Evolutionary conservation across 805 yeast species (phyloP), one percentile per base, ranked within the genome.

Genomic region (Brettanomyces sp.): DNA sequence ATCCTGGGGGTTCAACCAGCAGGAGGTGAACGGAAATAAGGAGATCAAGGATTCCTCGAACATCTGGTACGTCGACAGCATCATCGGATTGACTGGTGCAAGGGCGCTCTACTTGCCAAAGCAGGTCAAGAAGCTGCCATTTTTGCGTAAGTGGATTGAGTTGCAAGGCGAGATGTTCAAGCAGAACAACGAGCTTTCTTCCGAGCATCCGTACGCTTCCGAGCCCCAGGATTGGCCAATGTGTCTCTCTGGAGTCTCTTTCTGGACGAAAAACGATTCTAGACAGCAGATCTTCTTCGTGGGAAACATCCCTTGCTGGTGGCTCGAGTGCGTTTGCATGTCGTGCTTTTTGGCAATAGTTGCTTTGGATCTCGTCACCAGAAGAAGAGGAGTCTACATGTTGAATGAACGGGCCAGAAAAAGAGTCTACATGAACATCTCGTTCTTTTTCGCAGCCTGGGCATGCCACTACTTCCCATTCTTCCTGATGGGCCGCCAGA

Each of bases 201-300:
- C 90, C 13, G 88, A 85, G 24, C 99, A 93, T 66, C 99, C 99
- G 41, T 93, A 86, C 70, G 96, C 97, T 8, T 88, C 97, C 4
- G 81, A 79, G 51, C 99, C 99, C 3, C 76, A 79, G 52, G 69
- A 82, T 6, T 93, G 99, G 99, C 99, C 99, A 18, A 72, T 86
- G 51, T 76, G 93, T 46, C 64, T 83, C 45, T 77, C 86, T 13
- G 99, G 99, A 55, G 97, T 93, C 36, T 88, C 97, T 1, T 93
- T 91, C 73, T 93, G 98, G 97, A 90, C 95, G 39, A 80, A 85
- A 49, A 70, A 73, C 45, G 80, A 74, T 6, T 58, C 64, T 45
- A 75, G 73, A 50, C 70, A 72, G 56, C 99, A 93, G 67, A 89
- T 93, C 44, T 93, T 81, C 67, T 86, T 91, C 66, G 73, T 85